Evolutionary conservation across 192 early-diverging fungal genomes (phyloP), one percentile per base, ranked within the genome.

Genomic region (Rhizophagus clarus): DNA sequence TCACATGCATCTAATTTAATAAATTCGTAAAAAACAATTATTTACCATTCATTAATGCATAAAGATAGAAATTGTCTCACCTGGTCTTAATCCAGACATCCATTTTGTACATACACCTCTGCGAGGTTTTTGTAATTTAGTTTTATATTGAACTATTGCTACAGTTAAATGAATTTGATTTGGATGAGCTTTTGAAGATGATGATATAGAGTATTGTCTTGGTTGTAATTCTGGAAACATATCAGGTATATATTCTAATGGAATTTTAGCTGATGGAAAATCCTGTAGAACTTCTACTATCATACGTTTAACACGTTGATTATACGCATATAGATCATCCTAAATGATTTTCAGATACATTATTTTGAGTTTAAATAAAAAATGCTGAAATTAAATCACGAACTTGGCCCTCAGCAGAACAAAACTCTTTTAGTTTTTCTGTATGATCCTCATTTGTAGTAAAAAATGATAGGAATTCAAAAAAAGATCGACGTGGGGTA

Each of bases 241-340:
- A 81, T 99, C 98, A 9, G 97, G 83, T 10, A 95, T 85, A 82
- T 97, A 96, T 45, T 89, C 84, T 9, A 94, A 79, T 7, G 96
- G 95, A 1, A 95, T 82, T 34, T 88, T 87, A 20, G 91, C 90
- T n/a, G 90, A 86, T 17, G 88, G 88, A 63, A 99, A 97, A 81
- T 99, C 97, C 49, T 87, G 86, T 11, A 99, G 83, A 28, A 95
- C 91, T 84, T 99, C 98, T 56, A 90, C 88, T 15, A 92, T 88
- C 0, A 95, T 97, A 17, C 98, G 90, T 8, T 90, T 85, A 40
- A 93, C 89, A 61, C 93, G 88, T 84, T 95, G 91, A 74, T 92
- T 92, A 86, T 99, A 99, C 3, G 93, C 84, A 74, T 92, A 94
- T 69, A 99, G 85, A 70, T 99, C 98, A 82, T 96, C 94, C 84